Base-by-base conservation (phyloP, 768 basidiomycete genomes). In the Kwoniella shandongensis region DNA sequence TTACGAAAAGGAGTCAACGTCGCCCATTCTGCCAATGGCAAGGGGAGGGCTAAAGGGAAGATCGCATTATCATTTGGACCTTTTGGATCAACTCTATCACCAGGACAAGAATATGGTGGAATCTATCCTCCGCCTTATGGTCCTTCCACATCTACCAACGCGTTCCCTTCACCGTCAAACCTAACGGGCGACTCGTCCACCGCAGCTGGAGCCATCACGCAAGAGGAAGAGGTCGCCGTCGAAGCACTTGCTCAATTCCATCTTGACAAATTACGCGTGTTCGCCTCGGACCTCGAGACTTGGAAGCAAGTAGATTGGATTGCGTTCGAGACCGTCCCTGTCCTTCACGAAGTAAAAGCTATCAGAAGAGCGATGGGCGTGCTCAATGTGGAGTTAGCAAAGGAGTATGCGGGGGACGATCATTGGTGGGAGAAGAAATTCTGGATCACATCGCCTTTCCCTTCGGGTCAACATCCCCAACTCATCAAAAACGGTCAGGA, bases 291-390 rank as follows among this genome's bases (percentile, higher is more conserved):
- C 55, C 53, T 67, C 4, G 76, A 38, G 8, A 53, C 78, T 1
- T 90, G 88, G 87, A 61, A 71, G 35, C 67, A 69, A 11, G 76
- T 90, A 51, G 84, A 87, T 53, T 81, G 79, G 57, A 62, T 90
- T 46, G 86, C 85, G 11, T 90, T 91, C 70, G 89, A 91, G 79
- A 90, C 88, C 0, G 77, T 90, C 3, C 87, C 89, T 0, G 78
- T 89, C 2, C 68, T 81, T 7, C 77, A 84, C 32, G 89, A 91
- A 72, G 79, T 87, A 3, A 72, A 71, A 20, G 87, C 86, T 13
- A 85, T 90, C 60, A 78, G 87, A 46, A 76, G 75, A 11, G 87
- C 88, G 2, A 81, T 91, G 64, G 68, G 65, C 1, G 44, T 48
- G 4, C 76, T 87, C 12, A 52, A 72, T 1, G 51, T 57, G 1